Evolutionary conservation across 192 early-diverging fungal species (phyloP).

Genomic region (Coemansia sp.): DNA sequence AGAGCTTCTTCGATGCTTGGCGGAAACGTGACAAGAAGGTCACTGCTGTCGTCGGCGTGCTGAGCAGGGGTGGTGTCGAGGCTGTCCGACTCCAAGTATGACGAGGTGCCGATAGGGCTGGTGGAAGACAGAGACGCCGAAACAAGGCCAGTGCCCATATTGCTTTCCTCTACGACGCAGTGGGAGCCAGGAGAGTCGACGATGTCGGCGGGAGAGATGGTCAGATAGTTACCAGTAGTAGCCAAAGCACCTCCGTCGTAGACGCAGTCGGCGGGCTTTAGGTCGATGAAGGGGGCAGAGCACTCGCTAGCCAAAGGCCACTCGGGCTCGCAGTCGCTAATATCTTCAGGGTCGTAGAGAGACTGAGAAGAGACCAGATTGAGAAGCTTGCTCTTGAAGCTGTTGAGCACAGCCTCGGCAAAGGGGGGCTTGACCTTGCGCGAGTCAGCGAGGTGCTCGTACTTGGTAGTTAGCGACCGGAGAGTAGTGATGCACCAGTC

Average conservation of each 20-base stretch:
- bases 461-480: constrained; percentile 47
- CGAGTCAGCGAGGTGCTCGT: constrained; percentile 50
- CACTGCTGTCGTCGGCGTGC: not conserved
- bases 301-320: constrained; percentile 30
- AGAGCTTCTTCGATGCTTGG: constrained; percentile 47
- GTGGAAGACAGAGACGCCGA: constrained; percentile 28
- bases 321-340: constrained; percentile 44
- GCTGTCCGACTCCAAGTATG: constrained; percentile 8
- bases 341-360: constrained; percentile 40
- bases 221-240: constrained; percentile 27
- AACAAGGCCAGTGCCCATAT: constrained; percentile 15
- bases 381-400: constrained; percentile 56
- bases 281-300: constrained; percentile 21
- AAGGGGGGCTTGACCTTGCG: constrained; percentile 54
- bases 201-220: constrained; percentile 19
- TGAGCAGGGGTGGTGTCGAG: not conserved
- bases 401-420: constrained; percentile 55
- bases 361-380: constrained; percentile 35
- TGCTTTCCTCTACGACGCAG: constrained; percentile 15
- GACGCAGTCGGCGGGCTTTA: constrained; percentile 9
- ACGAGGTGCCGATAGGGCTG: not conserved
- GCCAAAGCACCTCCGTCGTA: constrained; percentile 8
- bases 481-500: constrained; percentile 53
- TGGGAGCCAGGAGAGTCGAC: constrained; percentile 10
- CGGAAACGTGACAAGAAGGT: constrained; percentile 27